Conservation (phyloP, 192 early-diverging fungal genomes). For the Geosiphon pyriformis region DNA sequence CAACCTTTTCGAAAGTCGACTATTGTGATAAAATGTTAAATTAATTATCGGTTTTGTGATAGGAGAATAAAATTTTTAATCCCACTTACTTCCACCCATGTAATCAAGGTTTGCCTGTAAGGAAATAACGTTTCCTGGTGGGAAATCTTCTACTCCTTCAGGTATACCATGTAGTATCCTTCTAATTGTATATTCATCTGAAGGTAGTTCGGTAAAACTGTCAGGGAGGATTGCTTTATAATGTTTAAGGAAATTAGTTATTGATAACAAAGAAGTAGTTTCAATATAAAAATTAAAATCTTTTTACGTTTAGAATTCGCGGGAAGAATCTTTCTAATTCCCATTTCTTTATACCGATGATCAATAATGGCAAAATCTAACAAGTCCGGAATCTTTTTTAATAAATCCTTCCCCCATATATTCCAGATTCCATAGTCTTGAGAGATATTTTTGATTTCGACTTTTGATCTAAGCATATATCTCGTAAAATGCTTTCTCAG, state of each 20-base stretch:
- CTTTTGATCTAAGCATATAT: conserved; percentile 74
- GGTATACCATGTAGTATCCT: conserved; percentile 82
- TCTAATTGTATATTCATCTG: conserved; percentile 63
- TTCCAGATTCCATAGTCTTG: conserved; percentile 62
- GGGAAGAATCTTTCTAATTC: conserved; percentile 22
- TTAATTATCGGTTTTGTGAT: not conserved
- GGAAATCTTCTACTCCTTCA: conserved; percentile 83
- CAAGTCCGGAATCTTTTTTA: conserved; percentile 22
- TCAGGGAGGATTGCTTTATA: conserved; percentile 41
- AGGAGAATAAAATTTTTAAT: not conserved
- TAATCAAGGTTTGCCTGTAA: conserved; percentile 90
- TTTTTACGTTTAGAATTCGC: conserved; percentile 18
- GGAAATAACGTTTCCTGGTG: conserved; percentile 64
- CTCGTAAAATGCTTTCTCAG: conserved; percentile 66
- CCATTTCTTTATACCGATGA: conserved; percentile 32
- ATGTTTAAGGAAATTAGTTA: not conserved
- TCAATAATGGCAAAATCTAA: conserved; percentile 38
- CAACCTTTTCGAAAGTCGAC: conserved; percentile 98
- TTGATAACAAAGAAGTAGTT: not conserved
- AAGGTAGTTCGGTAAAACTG: conserved; percentile 45
- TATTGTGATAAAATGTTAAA: conserved; percentile 27
- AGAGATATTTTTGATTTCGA: conserved; percentile 62
- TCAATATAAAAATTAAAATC: not conserved
- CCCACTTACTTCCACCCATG: conserved; percentile 71
- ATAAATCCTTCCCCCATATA: conserved; percentile 54